phyloP scores from a whole-genome alignment of 2,329 filamentous ascomycete genomes.

The Neonectria coccinea region DNA sequence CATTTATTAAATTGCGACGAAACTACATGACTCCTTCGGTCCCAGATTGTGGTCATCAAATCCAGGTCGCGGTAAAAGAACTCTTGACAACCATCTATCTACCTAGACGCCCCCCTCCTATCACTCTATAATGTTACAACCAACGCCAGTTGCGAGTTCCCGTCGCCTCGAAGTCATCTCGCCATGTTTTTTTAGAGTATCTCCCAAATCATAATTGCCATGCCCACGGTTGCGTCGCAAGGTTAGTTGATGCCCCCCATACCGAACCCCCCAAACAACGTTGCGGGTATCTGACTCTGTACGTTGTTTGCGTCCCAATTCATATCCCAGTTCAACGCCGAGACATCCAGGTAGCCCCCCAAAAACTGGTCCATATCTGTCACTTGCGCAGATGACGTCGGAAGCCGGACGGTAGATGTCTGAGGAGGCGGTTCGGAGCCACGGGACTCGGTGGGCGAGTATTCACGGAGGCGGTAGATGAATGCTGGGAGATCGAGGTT shows the following conservation, averaged over 20 bases:
- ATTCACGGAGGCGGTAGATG: conserved; percentile 58
- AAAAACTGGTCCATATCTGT: conserved; percentile 59
- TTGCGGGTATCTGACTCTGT: conserved; percentile 45
- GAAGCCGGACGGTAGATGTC: conserved; percentile 46
- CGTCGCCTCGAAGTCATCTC: conserved; percentile 27
- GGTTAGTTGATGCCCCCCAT: conserved; percentile 43
- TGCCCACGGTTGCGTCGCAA: conserved; percentile 20
- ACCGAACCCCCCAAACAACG: conserved; percentile 48
- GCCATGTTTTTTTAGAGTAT: conserved; percentile 24
- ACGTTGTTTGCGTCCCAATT: conserved; percentile 50
- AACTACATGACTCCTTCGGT: conserved; percentile 10
- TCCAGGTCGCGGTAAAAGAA: conserved; percentile 25
- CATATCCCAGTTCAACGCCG: conserved; percentile 60
- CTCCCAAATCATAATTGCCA: conserved; percentile 10
- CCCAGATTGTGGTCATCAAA: conserved; percentile 22
- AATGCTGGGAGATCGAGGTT: conserved; percentile 58
- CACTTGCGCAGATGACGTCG: conserved; percentile 42
- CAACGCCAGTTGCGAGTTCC: conserved; percentile 39
- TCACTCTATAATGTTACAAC: conserved; percentile 38
- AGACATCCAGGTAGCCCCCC: conserved; percentile 58
- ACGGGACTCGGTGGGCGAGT: conserved; percentile 55
- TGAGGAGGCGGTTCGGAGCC: conserved; percentile 44
- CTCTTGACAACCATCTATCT: conserved; percentile 26
- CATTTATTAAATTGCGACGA: conserved; percentile 8
- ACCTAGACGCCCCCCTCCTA: conserved; percentile 30